phyloP scores from a whole-genome alignment of 371 early-diverging fungal genomes.

The Rhizopus delemar region DNA sequence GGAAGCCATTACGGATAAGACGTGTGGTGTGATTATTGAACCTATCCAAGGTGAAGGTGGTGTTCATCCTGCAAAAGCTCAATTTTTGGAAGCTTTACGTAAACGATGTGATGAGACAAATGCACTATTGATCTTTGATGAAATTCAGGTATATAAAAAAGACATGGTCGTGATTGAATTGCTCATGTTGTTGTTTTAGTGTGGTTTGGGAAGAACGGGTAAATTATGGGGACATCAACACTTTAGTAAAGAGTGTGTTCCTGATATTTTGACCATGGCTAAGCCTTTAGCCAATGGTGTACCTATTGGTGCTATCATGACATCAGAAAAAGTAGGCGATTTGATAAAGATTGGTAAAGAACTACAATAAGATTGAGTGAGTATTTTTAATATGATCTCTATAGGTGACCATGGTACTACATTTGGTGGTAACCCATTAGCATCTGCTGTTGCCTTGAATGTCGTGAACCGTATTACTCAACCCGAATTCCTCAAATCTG shows the following conservation, averaged over 20 bases:
- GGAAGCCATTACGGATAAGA: slow-evolving; percentile 66
- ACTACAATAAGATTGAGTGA: not conserved
- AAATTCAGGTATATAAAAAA: slow-evolving; percentile 77
- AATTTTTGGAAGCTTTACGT: slow-evolving; percentile 77
- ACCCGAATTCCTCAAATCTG: slow-evolving; percentile 70
- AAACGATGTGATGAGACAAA: slow-evolving; percentile 79
- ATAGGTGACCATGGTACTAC: slow-evolving; percentile 92
- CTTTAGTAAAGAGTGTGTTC: slow-evolving; percentile 64
- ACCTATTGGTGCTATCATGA: slow-evolving; percentile 92
- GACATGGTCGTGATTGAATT: not conserved
- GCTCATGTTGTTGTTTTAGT: slow-evolving; percentile 29
- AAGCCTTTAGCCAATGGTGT: slow-evolving; percentile 96
- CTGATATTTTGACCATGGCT: slow-evolving; percentile 93
- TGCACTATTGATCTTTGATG: slow-evolving; percentile 90
- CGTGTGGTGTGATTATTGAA: slow-evolving; percentile 93
- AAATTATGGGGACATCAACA: slow-evolving; percentile 86
- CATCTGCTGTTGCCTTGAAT: slow-evolving; percentile 69
- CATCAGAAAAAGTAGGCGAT: slow-evolving; percentile 74
- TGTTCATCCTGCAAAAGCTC: slow-evolving; percentile 65
- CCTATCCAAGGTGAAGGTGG: slow-evolving; percentile 98
- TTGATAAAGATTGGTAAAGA: slow-evolving; percentile 66
- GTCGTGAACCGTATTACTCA: slow-evolving; percentile 72
- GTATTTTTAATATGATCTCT: slow-evolving; percentile 66
- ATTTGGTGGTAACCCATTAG: slow-evolving; percentile 88
- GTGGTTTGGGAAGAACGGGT: slow-evolving; percentile 93